phyloP scores from a whole-genome alignment of 2,329 filamentous ascomycete genomes.

The Penicillium frequentans region DNA sequence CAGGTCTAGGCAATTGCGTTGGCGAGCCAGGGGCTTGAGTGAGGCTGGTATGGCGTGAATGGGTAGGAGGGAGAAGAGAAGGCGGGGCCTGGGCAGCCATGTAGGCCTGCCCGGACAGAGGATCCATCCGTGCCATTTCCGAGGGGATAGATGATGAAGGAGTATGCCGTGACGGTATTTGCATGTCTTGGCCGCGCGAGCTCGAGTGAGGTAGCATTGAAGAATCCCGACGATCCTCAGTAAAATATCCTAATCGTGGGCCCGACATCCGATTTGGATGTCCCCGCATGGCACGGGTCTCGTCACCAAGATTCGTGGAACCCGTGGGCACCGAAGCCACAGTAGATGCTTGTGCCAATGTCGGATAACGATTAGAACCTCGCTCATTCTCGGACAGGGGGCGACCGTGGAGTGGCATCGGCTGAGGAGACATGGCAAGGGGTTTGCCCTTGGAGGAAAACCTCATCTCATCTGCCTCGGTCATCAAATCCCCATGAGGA shows the following conservation, averaged over 20 bases:
- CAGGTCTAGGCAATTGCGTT: slow-evolving; percentile 29
- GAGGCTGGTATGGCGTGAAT: slow-evolving; percentile 39
- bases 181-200: slow-evolving; percentile 30
- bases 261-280: slow-evolving; percentile 37
- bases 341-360: slow-evolving; percentile 41
- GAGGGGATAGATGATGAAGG: slow-evolving; percentile 20
- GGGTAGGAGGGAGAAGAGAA: slow-evolving; percentile 28
- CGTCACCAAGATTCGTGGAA: slow-evolving; percentile 32
- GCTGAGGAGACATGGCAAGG: slow-evolving; percentile 31
- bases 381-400: slow-evolving; percentile 38
- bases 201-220: slow-evolving; percentile 25
- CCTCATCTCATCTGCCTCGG: slow-evolving; percentile 34
- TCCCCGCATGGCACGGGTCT: slow-evolving; percentile 33
- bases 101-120: slow-evolving; percentile 32
- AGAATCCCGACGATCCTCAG: slow-evolving; percentile 41
- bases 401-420: slow-evolving; percentile 32
- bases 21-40: slow-evolving; percentile 38
- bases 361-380: slow-evolving; percentile 34
- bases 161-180: slow-evolving; percentile 32
- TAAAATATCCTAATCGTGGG: slow-evolving; percentile 47
- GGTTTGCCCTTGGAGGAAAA: slow-evolving; percentile 32
- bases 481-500: slow-evolving; percentile 40
- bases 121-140: slow-evolving; percentile 37
- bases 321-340: slow-evolving; percentile 25
- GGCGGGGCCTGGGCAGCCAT: slow-evolving; percentile 29